Conservation (phyloP, 2,329 filamentous ascomycete species). For the Sclerotinia borealis region DNA sequence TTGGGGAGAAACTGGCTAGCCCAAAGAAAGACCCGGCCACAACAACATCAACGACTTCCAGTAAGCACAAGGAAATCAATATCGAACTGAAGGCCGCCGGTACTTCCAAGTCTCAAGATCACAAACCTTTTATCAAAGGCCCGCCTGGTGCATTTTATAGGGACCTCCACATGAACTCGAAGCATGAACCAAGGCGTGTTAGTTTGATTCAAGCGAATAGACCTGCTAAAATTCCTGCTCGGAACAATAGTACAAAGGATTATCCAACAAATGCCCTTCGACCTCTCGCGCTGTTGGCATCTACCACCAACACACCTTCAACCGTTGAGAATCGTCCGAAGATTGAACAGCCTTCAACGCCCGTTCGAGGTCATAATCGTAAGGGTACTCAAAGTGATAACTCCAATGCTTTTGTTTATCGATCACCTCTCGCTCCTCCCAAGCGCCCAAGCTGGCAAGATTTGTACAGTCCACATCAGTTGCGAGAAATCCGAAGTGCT, state of each 20-base stretch:
- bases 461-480: conserved; percentile 25
- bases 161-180: conserved; percentile 19
- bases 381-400: background rate
- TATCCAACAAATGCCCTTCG: conserved; percentile 22
- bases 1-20: conserved; percentile 13
- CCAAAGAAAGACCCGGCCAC: background rate
- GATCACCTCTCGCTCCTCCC: conserved; percentile 28
- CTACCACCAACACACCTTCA: background rate
- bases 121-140: conserved; percentile 18
- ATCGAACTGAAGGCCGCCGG: background rate
- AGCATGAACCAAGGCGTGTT: conserved; percentile 12
- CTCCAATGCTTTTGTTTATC: conserved; percentile 24
- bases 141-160: conserved; percentile 27
- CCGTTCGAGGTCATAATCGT: background rate
- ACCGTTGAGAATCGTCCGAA: background rate
- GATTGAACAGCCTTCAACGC: conserved; percentile 12
- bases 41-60: background rate
- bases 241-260: conserved; percentile 14
- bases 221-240: background rate
- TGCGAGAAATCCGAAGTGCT: conserved; percentile 18
- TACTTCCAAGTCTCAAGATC: conserved; percentile 1
- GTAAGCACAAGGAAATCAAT: background rate
- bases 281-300: conserved; percentile 22
- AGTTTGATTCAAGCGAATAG: conserved; percentile 8
- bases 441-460: conserved; percentile 23